These are phyloP conservation scores for Parasitella parasitica DNA, from an alignment of 371 early-diverging fungal genomes.

Conservation along the genomic window DNA sequence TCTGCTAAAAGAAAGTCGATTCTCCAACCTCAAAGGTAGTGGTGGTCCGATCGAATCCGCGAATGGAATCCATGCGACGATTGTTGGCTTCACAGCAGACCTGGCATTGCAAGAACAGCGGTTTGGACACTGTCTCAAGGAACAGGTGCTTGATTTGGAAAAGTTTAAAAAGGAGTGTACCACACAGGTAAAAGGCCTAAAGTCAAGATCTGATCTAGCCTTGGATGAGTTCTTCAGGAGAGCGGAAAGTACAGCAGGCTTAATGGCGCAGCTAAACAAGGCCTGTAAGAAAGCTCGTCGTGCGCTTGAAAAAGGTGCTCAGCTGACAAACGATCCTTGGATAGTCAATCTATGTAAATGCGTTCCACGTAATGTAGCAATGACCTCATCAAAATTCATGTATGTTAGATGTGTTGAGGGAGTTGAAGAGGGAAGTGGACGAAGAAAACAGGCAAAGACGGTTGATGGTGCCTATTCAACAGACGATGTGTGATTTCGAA, in stretches of 20 bases:
- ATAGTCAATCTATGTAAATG: slow-evolving; percentile 35
- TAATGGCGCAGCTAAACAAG: slow-evolving; percentile 25
- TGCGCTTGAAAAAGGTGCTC: slow-evolving; percentile 5
- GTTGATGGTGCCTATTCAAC: slow-evolving; percentile 38
- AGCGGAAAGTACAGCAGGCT: slow-evolving; percentile 31
- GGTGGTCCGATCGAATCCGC: neutral
- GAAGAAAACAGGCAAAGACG: slow-evolving; percentile 39
- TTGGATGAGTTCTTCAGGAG: slow-evolving; percentile 32
- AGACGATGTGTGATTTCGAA: slow-evolving; percentile 27
- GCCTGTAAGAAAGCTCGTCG: slow-evolving; percentile 26
- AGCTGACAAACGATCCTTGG: slow-evolving; percentile 37
- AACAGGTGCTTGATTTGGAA: slow-evolving; percentile 21
- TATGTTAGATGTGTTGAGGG: slow-evolving; percentile 35
- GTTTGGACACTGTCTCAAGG: neutral
- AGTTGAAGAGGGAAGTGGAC: slow-evolving; percentile 38
- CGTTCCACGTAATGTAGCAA: neutral
- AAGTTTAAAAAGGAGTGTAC: slow-evolving; percentile 28
- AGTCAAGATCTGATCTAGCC: slow-evolving; percentile 17
- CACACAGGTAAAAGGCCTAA: slow-evolving; percentile 25
- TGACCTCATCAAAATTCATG: neutral
- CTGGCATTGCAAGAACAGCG: slow-evolving; percentile 7
- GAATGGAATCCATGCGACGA: neutral
- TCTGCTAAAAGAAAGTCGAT: neutral
- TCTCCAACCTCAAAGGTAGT: neutral
- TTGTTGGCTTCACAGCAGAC: slow-evolving; percentile 7